phyloP scores from a whole-genome alignment of 805 yeast genomes.

The Kodamaea hsintzibuensis region DNA sequence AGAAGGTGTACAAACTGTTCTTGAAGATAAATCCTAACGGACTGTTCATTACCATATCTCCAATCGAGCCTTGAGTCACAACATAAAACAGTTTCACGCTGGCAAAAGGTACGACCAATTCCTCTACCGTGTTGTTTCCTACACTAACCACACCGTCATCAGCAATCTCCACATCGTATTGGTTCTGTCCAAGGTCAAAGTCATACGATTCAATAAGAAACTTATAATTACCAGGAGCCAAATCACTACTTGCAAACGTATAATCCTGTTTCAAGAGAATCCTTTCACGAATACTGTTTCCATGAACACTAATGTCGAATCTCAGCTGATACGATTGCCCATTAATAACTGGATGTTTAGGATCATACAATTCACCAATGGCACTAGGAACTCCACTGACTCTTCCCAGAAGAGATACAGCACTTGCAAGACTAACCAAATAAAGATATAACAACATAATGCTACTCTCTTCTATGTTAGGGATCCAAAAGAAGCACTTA shows the following conservation, averaged over 20 bases:
- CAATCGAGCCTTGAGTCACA: conserved; percentile 27
- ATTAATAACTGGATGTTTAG: conserved; percentile 25
- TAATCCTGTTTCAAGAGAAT: conserved; percentile 25
- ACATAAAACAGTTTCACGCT: conserved; percentile 37
- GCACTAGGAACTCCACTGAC: conserved; percentile 30
- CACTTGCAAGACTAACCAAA: not conserved
- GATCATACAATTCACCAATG: conserved; percentile 10
- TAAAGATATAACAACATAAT: not conserved
- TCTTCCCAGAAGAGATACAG: conserved; percentile 21
- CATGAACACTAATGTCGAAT: conserved; percentile 23
- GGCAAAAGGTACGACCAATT: conserved; percentile 19
- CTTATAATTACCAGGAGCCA: conserved; percentile 35
- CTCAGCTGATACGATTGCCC: conserved; percentile 37
- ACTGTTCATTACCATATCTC: conserved; percentile 36
- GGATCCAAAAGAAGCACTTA: no score
- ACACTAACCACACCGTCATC: not conserved
- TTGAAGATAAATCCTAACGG: conserved; percentile 44
- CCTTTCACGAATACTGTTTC: conserved; percentile 10
- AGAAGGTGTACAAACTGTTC: conserved; percentile 34
- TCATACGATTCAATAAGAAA: conserved; percentile 38
- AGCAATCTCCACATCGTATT: not conserved
- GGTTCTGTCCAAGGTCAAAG: conserved; percentile 22
- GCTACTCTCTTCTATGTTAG: not conserved
- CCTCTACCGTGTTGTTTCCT: not conserved
- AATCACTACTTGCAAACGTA: conserved; percentile 23